phyloP scores from a whole-genome alignment of 1,284 basidiomycete species.

The Peniophora sp. region DNA sequence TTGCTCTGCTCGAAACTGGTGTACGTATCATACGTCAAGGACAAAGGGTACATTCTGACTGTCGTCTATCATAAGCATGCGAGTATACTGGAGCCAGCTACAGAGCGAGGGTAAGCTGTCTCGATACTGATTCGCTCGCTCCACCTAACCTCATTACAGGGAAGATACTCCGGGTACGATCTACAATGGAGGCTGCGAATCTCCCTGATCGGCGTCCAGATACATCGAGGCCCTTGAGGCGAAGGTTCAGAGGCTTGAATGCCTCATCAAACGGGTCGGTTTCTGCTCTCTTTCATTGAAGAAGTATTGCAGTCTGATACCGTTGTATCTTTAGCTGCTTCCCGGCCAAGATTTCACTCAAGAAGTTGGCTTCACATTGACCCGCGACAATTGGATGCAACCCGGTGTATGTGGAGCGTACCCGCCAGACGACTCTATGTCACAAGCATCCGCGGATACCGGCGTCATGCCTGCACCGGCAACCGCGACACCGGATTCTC shows the following conservation, averaged over 20 bases:
- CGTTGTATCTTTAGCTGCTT: neutral
- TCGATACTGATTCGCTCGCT: too few species aligned
- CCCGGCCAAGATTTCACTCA: neutral
- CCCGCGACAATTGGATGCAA: conserved; percentile 8
- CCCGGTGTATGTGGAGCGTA: neutral
- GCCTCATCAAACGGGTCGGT: neutral
- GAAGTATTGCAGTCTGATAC: neutral
- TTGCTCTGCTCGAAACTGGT: too few species aligned
- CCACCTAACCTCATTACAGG: too few species aligned
- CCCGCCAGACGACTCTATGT: neutral
- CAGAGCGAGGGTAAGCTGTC: too few species aligned
- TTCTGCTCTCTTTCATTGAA: neutral
- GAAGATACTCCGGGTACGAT: too few species aligned
- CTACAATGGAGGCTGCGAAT: too few species aligned
- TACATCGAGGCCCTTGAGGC: neutral
- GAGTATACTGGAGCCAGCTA: too few species aligned
- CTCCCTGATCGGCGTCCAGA: neutral
- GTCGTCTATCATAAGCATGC: too few species aligned
- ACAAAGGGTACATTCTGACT: too few species aligned
- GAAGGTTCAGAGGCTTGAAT: neutral
- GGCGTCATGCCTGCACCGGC: neutral
- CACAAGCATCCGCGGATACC: neutral
- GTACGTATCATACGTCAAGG: too few species aligned
- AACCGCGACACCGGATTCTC: neutral
- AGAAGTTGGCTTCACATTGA: neutral